Conservation (phyloP, 768 basidiomycete genomes). For the Agaricus blazei region DNA sequence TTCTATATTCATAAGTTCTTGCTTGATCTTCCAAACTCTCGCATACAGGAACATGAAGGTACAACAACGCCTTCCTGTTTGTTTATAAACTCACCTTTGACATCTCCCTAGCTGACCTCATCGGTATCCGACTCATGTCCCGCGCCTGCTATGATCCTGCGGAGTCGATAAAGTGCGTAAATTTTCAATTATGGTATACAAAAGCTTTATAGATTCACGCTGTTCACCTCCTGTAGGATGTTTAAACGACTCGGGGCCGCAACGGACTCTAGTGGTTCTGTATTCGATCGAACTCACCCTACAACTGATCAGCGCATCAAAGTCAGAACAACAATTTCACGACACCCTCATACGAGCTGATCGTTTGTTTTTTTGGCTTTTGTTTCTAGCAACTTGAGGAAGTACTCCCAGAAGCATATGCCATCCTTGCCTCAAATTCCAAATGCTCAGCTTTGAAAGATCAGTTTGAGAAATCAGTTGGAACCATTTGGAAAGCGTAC, state of each 20-base stretch:
- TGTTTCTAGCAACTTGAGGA: slow-evolving; percentile 42
- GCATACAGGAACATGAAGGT: slow-evolving; percentile 82
- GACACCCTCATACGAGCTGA: neutral
- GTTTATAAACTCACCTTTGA: neutral
- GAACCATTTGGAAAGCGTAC: slow-evolving; percentile 23
- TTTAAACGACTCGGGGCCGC: slow-evolving; percentile 57
- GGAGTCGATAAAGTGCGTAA: slow-evolving; percentile 65
- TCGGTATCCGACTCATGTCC: slow-evolving; percentile 77
- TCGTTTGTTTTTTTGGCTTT: neutral
- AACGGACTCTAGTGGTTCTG: slow-evolving; percentile 22
- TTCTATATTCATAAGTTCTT: slow-evolving; percentile 42
- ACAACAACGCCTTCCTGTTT: neutral
- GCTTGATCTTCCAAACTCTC: slow-evolving; percentile 76
- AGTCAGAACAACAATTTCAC: slow-evolving; percentile 32
- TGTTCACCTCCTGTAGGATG: slow-evolving; percentile 41
- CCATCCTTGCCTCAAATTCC: slow-evolving; percentile 49
- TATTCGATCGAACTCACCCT: slow-evolving; percentile 83
- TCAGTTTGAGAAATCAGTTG: slow-evolving; percentile 16
- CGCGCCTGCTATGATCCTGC: slow-evolving; percentile 84
- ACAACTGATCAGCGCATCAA: slow-evolving; percentile 64
- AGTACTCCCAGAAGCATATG: slow-evolving; percentile 52
- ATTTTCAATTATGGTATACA: neutral
- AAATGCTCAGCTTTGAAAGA: slow-evolving; percentile 41
- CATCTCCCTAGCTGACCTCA: slow-evolving; percentile 61
- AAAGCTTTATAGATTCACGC: neutral